Conservation (phyloP, 441 rosid species). For the Mallotus repandus region DNA sequence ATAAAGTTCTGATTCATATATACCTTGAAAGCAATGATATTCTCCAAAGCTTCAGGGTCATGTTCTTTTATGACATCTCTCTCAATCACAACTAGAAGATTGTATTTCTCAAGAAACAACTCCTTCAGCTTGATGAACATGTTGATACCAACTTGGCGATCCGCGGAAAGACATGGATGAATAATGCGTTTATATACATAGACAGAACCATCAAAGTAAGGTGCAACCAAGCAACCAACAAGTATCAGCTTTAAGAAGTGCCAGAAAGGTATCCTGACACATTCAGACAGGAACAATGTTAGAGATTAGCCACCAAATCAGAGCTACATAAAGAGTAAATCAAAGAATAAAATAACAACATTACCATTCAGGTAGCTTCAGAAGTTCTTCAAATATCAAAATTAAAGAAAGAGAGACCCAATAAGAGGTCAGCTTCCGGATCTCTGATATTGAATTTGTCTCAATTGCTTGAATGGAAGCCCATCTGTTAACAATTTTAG, state of each 20-base stretch:
- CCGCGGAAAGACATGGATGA: too few species aligned
- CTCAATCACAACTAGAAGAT: neutral
- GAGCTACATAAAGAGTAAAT: neutral
- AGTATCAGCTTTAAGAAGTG: neutral
- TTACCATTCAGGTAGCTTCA: slow-evolving; percentile 30
- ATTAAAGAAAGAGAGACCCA: slow-evolving; percentile 33
- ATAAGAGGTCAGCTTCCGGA: slow-evolving; percentile 30
- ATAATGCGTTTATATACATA: neutral
- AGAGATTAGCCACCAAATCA: neutral
- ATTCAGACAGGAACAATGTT: neutral
- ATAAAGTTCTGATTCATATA: neutral
- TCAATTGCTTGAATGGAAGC: slow-evolving; percentile 33
- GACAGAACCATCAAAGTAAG: slow-evolving; percentile 39
- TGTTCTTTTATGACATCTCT: slow-evolving; percentile 24
- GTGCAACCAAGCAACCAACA: slow-evolving; percentile 34
- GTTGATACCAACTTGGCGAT: too few species aligned
- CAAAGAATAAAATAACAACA: neutral
- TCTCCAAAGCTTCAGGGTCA: slow-evolving; percentile 33
- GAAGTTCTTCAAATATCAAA: slow-evolving; percentile 29
- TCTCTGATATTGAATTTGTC: slow-evolving; percentile 23
- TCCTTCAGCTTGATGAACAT: slow-evolving; percentile 15
- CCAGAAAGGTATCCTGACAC: slow-evolving; percentile 18
- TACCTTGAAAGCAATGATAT: slow-evolving; percentile 29
- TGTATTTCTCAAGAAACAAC: slow-evolving; percentile 16
- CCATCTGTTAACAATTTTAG: slow-evolving; percentile 16